Percentiles rank a stretch among this genome's conserved stretches.
These are phyloP conservation scores for Lepiota subincarnata DNA, from an alignment of 768 basidiomycete genomes.

Conservation along the genomic window DNA sequence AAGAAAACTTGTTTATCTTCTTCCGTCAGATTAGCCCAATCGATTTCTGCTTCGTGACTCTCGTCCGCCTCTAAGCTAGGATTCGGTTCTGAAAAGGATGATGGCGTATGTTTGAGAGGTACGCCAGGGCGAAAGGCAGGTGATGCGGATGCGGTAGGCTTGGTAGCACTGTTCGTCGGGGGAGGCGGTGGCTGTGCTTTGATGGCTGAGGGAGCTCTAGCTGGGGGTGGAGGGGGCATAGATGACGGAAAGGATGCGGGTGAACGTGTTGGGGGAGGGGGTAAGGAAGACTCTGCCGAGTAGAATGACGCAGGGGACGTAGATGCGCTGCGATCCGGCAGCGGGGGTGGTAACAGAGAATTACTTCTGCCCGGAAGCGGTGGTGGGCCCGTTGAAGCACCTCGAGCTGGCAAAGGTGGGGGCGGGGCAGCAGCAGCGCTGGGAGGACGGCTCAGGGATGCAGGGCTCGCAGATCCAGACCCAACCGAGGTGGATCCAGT, in stretches of 20 bases:
- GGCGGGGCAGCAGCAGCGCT: conserved; percentile 17
- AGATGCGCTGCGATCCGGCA: conserved; percentile 17
- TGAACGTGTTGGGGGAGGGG: conserved; percentile 10
- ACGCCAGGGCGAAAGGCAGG: conserved; percentile 22
- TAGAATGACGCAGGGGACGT: conserved; percentile 11
- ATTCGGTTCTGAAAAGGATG: conserved; percentile 3
- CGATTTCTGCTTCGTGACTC: conserved; percentile 31
- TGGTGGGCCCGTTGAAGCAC: conserved; percentile 21
- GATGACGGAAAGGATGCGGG: conserved; percentile 4
- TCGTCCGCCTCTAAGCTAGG: not conserved
- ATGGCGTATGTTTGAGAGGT: conserved; percentile 10
- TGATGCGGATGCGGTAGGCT: conserved; percentile 16
- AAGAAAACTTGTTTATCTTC: conserved; percentile 75
- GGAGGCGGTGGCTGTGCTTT: conserved; percentile 10
- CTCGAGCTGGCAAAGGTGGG: conserved; percentile 20
- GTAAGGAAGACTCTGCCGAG: conserved; percentile 9
- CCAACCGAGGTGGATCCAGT: conserved; percentile 20
- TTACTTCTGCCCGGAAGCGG: conserved; percentile 24
- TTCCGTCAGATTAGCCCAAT: conserved; percentile 64
- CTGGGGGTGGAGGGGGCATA: conserved; percentile 11
- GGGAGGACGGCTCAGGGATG: conserved; percentile 10
- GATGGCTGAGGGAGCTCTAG: not conserved
- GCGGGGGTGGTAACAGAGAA: conserved; percentile 18
- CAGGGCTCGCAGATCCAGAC: conserved; percentile 7
- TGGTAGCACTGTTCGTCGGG: conserved; percentile 12